phyloP scores from a whole-genome alignment of 768 basidiomycete species.

The Pleurotus sapidus region DNA sequence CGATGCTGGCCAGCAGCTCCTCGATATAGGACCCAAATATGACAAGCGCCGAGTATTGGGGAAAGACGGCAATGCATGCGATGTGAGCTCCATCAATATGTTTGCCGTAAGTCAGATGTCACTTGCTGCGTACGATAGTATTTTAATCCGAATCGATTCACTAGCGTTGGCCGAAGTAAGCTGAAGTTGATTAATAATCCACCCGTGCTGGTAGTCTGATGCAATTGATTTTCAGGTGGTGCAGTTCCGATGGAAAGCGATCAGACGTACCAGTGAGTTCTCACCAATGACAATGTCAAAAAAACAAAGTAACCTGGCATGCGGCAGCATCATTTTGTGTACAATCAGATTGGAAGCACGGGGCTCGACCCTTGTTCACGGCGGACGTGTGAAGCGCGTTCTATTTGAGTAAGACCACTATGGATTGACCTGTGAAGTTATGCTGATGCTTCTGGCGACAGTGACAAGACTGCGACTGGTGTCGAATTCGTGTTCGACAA shows the following conservation, averaged over 20 bases:
- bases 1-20: constrained; percentile 32
- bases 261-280: neutral
- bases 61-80: constrained; percentile 10
- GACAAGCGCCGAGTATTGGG: constrained; percentile 21
- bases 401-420: neutral
- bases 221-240: neutral
- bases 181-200: neutral
- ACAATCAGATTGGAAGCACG: neutral
- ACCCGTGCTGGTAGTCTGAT: neutral
- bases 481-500: constrained; percentile 1
- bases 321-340: constrained; percentile 1
- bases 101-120: neutral
- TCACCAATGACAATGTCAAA: neutral
- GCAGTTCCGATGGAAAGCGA: neutral
- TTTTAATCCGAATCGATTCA: neutral
- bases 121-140: neutral
- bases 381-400: neutral
- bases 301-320: neutral
- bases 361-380: neutral
- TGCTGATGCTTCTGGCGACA: neutral
- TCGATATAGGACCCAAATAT: constrained; percentile 30
- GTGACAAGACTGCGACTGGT: neutral
- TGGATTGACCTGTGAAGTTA: neutral
- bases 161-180: constrained; percentile 6
- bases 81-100: constrained; percentile 2